A percentile compares a stretch with the other conserved stretches of the same genome.
Evolutionary conservation across 345 rosid species (phyloP).

Genomic region (Clausena lansium): DNA sequence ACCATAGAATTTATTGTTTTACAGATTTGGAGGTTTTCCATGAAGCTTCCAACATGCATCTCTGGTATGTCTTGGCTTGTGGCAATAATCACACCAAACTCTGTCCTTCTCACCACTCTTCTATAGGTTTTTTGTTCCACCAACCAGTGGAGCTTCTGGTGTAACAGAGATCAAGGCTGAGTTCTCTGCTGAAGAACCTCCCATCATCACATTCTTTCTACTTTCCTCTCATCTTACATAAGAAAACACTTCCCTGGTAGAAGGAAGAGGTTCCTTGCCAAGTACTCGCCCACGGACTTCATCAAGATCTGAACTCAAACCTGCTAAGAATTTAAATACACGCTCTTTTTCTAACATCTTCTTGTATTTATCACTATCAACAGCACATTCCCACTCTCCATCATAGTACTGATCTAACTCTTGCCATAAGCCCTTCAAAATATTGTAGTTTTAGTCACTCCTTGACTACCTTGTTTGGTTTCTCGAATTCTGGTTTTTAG

Average conservation of each 20-base stretch:
- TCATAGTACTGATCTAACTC: not conserved
- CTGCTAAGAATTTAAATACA: not conserved
- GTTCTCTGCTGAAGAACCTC: no score
- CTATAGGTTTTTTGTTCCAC: no score
- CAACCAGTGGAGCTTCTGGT: no score
- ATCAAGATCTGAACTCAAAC: not conserved
- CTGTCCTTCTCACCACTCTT: not conserved
- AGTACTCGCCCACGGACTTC: not conserved
- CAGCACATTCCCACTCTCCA: not conserved
- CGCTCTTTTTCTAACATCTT: not conserved
- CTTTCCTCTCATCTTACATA: conserved; percentile 2
- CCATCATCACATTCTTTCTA: not conserved
- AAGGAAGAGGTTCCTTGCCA: not conserved
- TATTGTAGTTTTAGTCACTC: not conserved
- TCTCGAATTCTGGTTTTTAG: not conserved
- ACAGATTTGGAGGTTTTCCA: not conserved
- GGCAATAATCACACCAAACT: not conserved
- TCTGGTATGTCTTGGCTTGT: not conserved
- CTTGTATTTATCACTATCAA: not conserved
- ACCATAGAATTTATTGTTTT: not conserved
- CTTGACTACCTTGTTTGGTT: not conserved
- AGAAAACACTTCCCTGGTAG: not conserved
- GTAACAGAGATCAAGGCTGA: not conserved
- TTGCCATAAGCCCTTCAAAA: not conserved
- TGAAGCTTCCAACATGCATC: not conserved